Base-by-base conservation (phyloP, 352 stramenopile species). In the Phytophthora boehmeriae region DNA sequence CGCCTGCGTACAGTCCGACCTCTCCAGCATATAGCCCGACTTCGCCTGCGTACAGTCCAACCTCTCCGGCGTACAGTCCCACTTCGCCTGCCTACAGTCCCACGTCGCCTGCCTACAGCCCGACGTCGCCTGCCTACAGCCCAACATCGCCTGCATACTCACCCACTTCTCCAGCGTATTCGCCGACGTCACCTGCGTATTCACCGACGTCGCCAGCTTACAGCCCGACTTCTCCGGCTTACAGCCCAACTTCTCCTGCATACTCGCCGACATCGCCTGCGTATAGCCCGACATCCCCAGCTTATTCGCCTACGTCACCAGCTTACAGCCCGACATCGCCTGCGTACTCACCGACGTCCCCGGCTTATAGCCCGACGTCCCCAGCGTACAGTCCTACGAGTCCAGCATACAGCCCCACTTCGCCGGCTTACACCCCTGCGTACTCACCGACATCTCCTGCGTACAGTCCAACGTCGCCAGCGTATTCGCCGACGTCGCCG, bases 391-490 rank as follows among this genome's bases (percentile, higher is more conserved):
- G 72, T 23, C 95, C 96, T 17, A 97, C 90, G 8, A 90, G 72
- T 19, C 89, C 94, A 16, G 92, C 90, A n/a, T 89, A 89, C 66
- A 76, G 54, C 11, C 78, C 78, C n/a, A 90, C 80, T 16, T 80
- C 66, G 35, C 93, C 95, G n/a, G 90, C 90, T 0, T 98, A 98
- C 65, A 83, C 54, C 6, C 89, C 93, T 17, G 89, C 88, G 13
- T 86, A 88, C 67, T 83, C 54, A 38, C 87, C 82, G 28, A 86
- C 86, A 43, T 80, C 64, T 0, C 81, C 80, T 23, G 80, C 81
- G 6, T 89, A 89, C 58, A 73, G 59, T 5, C 85, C 84, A 25
- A 91, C 82, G 23, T 84, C 84, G 48, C 78, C 76, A 16, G 78
- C 79, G 5, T 92, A 90, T 68, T 78, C 59, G 5, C 86, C 86